Base-by-base conservation (phyloP, 352 stramenopile genomes). In the Elongisporangium undulatum region DNA sequence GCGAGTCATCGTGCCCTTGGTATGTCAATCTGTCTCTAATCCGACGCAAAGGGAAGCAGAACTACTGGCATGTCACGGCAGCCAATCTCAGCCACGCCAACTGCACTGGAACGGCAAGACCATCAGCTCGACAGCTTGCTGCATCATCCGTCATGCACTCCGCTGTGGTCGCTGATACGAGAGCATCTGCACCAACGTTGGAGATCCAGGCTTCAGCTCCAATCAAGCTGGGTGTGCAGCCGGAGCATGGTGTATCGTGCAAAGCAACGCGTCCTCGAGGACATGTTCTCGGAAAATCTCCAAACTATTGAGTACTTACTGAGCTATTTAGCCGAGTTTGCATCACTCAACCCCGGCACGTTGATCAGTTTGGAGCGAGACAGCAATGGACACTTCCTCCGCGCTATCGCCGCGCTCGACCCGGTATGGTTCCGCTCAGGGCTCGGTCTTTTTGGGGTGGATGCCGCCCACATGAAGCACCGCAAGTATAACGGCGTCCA, bases 401-500 rank as follows among this genome's bases (percentile, higher is more conserved):
- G 53, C 23, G 67, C 59, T 2, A 62, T 68, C 22, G 52, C 64
- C 8, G 29, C 61, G 1, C 8, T 70, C 1, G 56, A 68, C 49
- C 56, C 56, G 0, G 8, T 22, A 0, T 57, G 48, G 38, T 71
- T 74, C 51, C 2, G 0, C 0, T 49, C 17, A 15, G 59, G 60
- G 1, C 63, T 63, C 4, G 15, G 56, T 12, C 17, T 69, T 0
- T 75, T 60, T 10, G 49, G 68, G 12, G 56, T 64, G 0, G 58
- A 72, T 20, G 59, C 56, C 2, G 62, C 59, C 9, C 64, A 75
- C 56, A 68, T 72, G 52, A 75, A 72, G 50, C 58, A 75, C 50
- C 49, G 57, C 4, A 60, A 64, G 16, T 75, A 68, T 55, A 72
- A 69, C 45, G 59, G 61, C 2, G 58, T 60, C 0, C 57, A 75